Evolutionary conservation across 2,329 filamentous ascomycete genomes (phyloP).

Genomic region (Curvularia hawaiiensis): DNA sequence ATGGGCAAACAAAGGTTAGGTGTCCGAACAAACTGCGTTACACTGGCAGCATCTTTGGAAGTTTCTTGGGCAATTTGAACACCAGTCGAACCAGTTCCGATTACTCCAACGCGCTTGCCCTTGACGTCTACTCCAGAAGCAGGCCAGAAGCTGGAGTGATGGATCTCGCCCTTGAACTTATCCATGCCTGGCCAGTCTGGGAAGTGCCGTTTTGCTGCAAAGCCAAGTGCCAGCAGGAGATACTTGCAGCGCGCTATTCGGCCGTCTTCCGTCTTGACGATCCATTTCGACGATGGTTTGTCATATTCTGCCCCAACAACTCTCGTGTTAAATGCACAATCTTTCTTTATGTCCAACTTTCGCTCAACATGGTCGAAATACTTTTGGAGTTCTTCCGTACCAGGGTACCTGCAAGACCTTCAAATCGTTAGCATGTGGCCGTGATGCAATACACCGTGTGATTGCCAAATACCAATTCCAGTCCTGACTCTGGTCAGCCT

Average conservation of each 20-base stretch:
- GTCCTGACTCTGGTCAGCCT: constrained; percentile 41
- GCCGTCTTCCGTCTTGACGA: constrained; percentile 58
- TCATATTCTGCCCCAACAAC: constrained; percentile 61
- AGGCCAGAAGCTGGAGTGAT: constrained; percentile 68
- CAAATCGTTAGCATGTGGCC: no score
- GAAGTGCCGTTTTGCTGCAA: constrained; percentile 65
- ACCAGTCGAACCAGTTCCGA: constrained; percentile 69
- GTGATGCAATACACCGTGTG: no score
- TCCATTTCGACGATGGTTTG: constrained; percentile 55
- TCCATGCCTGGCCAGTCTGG: constrained; percentile 65
- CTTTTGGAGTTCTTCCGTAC: constrained; percentile 56
- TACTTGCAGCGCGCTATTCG: constrained; percentile 57
- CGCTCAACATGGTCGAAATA: constrained; percentile 68
- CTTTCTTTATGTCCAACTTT: constrained; percentile 60
- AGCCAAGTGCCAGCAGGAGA: constrained; percentile 60
- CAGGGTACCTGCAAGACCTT: constrained; percentile 58
- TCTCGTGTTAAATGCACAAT: constrained; percentile 61
- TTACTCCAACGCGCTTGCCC: constrained; percentile 64
- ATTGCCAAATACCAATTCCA: no score
- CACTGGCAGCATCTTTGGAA: constrained; percentile 55
- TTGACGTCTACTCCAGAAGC: constrained; percentile 60
- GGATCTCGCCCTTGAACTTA: constrained; percentile 63
- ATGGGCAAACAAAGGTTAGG: constrained; percentile 70
- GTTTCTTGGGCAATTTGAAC: constrained; percentile 68
- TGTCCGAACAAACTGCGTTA: constrained; percentile 69